A percentile compares a stretch with the other conserved stretches of the same genome.
phyloP scores from a whole-genome alignment of 2,329 filamentous ascomycete genomes.

The Grosmannia huntii region DNA sequence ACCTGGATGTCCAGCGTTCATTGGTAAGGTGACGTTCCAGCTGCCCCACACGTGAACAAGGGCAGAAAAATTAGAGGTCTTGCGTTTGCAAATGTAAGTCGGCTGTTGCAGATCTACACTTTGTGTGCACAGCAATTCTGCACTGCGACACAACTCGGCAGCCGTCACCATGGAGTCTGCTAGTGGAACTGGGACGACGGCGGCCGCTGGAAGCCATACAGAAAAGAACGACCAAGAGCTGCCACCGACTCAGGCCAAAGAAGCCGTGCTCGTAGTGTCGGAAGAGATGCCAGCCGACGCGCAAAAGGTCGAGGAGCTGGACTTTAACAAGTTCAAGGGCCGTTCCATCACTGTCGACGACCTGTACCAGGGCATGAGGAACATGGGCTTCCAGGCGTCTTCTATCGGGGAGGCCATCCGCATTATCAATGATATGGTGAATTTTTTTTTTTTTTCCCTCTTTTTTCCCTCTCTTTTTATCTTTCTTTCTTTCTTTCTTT shows the following conservation, averaged over 20 bases:
- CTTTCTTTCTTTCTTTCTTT: background rate
- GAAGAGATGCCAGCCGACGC: constrained; percentile 66
- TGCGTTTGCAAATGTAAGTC: background rate
- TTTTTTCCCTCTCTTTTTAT: too few relatives aligned
- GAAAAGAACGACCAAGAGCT: constrained; percentile 6
- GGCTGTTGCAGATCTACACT: background rate
- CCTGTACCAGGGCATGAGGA: constrained; percentile 65
- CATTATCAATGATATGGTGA: constrained; percentile 93
- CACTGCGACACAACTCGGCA: background rate
- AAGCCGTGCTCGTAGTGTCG: constrained; percentile 77
- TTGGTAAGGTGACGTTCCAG: background rate
- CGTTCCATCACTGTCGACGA: constrained; percentile 74
- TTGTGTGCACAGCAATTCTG: background rate
- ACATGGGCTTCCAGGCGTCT: constrained; percentile 64
- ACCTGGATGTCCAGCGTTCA: background rate
- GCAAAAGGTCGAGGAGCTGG: constrained; percentile 77
- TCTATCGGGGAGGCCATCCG: constrained; percentile 76
- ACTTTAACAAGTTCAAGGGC: constrained; percentile 72
- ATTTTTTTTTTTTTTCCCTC: constrained; percentile 9
- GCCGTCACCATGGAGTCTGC: background rate
- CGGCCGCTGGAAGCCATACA: background rate
- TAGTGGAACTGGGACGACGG: background rate
- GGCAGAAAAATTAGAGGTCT: background rate
- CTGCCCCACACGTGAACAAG: background rate
- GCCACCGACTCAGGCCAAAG: constrained; percentile 51